phyloP scores from a whole-genome alignment of 1,284 basidiomycete genomes.

The Ustilago nuda region DNA sequence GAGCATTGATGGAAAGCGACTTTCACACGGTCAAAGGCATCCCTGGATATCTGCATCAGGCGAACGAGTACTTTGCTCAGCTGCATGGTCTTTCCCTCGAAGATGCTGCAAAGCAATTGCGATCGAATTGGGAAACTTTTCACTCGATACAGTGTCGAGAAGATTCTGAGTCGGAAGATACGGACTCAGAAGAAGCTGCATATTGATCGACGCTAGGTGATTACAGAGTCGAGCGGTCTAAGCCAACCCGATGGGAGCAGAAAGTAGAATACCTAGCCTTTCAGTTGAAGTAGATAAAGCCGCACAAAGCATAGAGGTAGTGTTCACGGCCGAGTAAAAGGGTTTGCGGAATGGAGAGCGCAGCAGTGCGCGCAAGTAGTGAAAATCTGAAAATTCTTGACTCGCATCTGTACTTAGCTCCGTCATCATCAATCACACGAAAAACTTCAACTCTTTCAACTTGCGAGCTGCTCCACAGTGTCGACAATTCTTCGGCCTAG shows the following conservation, averaged over 20 bases:
- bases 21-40: constrained; percentile 54
- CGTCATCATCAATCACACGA: no score
- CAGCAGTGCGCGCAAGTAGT: no score
- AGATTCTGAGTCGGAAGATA: constrained; percentile 13
- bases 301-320: no score
- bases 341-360: no score
- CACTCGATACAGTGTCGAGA: constrained; percentile 5
- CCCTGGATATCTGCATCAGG: constrained; percentile 23
- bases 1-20: constrained; percentile 62
- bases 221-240: no score
- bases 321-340: no score
- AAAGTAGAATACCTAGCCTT: background rate
- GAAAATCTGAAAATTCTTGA: no score
- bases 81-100: constrained; percentile 10
- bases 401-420: no score
- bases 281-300: no score
- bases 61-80: constrained; percentile 39
- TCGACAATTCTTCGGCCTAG: no score
- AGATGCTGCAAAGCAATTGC: constrained; percentile 29
- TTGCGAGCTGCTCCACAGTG: no score
- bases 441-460: no score
- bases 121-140: constrained; percentile 36
- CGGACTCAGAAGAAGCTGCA: background rate
- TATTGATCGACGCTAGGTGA: background rate
- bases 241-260: background rate